Evolutionary conservation across 129 eudicot species (phyloP).

Genomic region (Scalesia atractyloides): DNA sequence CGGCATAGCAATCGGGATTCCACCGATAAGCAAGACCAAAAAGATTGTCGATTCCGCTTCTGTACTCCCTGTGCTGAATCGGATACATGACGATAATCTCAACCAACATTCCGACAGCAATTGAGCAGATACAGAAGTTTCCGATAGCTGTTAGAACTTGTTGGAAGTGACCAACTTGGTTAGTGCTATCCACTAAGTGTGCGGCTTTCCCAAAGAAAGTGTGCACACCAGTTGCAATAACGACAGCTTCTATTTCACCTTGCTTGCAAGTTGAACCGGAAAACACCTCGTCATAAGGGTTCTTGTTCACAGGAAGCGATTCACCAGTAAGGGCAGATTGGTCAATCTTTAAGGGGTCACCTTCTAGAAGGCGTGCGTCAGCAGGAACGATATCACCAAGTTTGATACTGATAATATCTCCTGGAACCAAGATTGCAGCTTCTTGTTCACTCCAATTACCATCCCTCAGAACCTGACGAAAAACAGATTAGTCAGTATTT

Average conservation of each 20-base stretch:
- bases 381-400: constrained; percentile 85
- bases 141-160: constrained; percentile 83
- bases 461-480: constrained; percentile 66
- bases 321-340: constrained; percentile 93
- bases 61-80: constrained; percentile 69
- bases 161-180: constrained; percentile 88
- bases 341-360: constrained; percentile 81
- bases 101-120: constrained; percentile 77
- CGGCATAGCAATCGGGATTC: constrained; percentile 95
- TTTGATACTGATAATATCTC: constrained; percentile 83
- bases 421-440: constrained; percentile 80
- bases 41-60: constrained; percentile 79
- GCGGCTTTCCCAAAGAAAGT: constrained; percentile 94
- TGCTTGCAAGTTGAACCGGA: constrained; percentile 94
- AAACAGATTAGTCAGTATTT: background rate
- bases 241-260: constrained; percentile 85
- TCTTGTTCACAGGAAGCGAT: constrained; percentile 81
- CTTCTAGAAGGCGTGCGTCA: constrained; percentile 89
- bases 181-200: constrained; percentile 88
- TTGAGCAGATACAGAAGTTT: constrained; percentile 85
- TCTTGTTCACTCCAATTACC: constrained; percentile 91
- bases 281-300: constrained; percentile 77
- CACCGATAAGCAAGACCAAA: constrained; percentile 77
- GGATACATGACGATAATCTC: constrained; percentile 90
- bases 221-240: constrained; percentile 87